These are phyloP conservation scores for Taphrina populina DNA, from an alignment of 1,139 yeast species.

Conservation along the genomic window DNA sequence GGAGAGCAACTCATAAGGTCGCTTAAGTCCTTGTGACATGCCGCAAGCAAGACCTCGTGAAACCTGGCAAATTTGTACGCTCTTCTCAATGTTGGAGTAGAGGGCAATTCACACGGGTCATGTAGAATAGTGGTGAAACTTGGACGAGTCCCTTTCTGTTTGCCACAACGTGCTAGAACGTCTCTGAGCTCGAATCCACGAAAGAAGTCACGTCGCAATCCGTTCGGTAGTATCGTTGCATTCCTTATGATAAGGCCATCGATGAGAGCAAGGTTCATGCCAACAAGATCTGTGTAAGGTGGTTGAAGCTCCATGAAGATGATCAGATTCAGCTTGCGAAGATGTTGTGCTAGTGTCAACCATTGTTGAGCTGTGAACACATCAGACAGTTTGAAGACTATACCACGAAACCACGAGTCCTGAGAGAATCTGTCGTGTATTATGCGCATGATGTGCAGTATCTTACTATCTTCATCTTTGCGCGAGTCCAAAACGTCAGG, in stretches of 20 bases:
- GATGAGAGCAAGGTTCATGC: slow-evolving; percentile 6
- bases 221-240: slow-evolving; percentile 12
- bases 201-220: slow-evolving; percentile 15
- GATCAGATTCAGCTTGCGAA: slow-evolving; percentile 3
- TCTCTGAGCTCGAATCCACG: slow-evolving; percentile 18
- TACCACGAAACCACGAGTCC: neutral
- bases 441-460: neutral
- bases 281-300: slow-evolving; percentile 6
- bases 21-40: neutral
- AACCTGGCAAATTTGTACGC: slow-evolving; percentile 22
- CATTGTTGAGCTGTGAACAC: slow-evolving; percentile 5
- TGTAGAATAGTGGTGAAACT: slow-evolving; percentile 5
- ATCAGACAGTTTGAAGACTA: slow-evolving; percentile 2
- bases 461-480: neutral
- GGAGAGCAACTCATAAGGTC: neutral
- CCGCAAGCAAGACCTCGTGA: slow-evolving; percentile 11
- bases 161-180: slow-evolving; percentile 10
- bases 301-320: slow-evolving; percentile 4
- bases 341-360: slow-evolving; percentile 6
- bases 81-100: slow-evolving; percentile 10
- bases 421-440: neutral
- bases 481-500: too few species aligned
- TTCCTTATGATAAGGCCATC: slow-evolving; percentile 14
- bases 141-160: slow-evolving; percentile 1
- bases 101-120: slow-evolving; percentile 12